Evolutionary conservation across 352 stramenopile species (phyloP).

Genomic region (Globisporangium cystogenes): DNA sequence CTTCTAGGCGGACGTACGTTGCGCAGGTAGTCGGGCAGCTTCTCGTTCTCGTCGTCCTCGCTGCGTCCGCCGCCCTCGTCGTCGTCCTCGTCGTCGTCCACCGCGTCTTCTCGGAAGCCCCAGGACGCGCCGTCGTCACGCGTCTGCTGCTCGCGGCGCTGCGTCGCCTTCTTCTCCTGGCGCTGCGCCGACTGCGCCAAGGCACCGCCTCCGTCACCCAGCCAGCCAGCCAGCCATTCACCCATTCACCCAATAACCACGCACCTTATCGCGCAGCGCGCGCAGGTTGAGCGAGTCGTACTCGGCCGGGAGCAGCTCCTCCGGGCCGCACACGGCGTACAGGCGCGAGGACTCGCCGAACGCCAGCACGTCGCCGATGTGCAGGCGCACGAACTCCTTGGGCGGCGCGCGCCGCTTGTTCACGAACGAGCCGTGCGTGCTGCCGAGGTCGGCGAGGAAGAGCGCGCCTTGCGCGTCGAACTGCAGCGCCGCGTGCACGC

Average conservation of each 20-base stretch:
- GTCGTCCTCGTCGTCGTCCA: conserved; percentile 40
- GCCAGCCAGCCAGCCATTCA: too few species aligned
- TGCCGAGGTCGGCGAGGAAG: conserved; percentile 68
- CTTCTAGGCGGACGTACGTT: conserved; percentile 36
- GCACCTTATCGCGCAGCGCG: conserved; percentile 24
- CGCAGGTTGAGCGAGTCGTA: conserved; percentile 59
- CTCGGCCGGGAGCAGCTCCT: conserved; percentile 62
- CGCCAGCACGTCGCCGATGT: conserved; percentile 79
- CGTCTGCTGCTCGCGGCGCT: conserved; percentile 9
- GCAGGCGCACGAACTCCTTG: conserved; percentile 49
- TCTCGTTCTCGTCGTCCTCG: conserved; percentile 18
- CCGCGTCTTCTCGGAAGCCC: conserved; percentile 83
- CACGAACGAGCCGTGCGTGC: conserved; percentile 81
- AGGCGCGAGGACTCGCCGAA: conserved; percentile 87
- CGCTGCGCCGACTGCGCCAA: conserved; percentile 6
- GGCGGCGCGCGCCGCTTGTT: conserved; percentile 66
- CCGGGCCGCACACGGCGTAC: conserved; percentile 70
- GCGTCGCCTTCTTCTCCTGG: conserved; percentile 12
- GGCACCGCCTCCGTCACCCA: too few species aligned
- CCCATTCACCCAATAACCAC: too few species aligned
- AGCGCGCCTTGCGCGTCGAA: conserved; percentile 62
- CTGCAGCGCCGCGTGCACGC: conserved; percentile 65
- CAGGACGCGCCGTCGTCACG: conserved; percentile 42
- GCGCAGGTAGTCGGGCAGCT: conserved; percentile 69
- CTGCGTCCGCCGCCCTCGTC: conserved; percentile 26